Evolutionary conservation across 768 basidiomycete genomes (phyloP).

Genomic region (Lactarius hengduanensis): DNA sequence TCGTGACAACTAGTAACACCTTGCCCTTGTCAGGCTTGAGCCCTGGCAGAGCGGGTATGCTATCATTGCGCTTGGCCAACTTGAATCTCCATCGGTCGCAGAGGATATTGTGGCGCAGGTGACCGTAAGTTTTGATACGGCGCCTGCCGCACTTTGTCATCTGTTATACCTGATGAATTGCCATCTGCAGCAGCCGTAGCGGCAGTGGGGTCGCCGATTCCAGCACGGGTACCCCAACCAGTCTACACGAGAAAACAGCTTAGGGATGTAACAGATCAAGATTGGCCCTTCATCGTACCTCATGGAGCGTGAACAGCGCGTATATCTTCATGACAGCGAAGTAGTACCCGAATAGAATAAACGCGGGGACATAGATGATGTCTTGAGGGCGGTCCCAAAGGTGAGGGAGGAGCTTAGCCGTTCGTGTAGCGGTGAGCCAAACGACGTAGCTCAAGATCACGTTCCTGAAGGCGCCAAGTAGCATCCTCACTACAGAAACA

Average conservation of each 20-base stretch:
- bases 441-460: conserved; percentile 63
- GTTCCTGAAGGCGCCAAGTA: conserved; percentile 47
- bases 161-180: conserved; percentile 31
- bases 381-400: conserved; percentile 57
- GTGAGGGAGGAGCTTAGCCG: conserved; percentile 69
- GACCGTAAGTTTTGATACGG: conserved; percentile 29
- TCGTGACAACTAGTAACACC: conserved; percentile 18
- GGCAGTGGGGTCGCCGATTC: conserved; percentile 80
- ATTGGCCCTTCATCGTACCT: conserved; percentile 46
- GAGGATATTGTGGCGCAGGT: conserved; percentile 30
- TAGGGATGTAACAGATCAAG: background rate
- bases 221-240: conserved; percentile 94
- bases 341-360: conserved; percentile 88
- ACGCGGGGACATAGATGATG: conserved; percentile 58
- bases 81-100: conserved; percentile 37
- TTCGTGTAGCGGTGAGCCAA: conserved; percentile 69
- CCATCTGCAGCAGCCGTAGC: conserved; percentile 68
- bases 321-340: conserved; percentile 95
- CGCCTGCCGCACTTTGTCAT: conserved; percentile 16
- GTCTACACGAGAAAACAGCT: conserved; percentile 46
- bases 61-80: conserved; percentile 32
- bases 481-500: background rate
- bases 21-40: conserved; percentile 1
- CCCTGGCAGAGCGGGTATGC: conserved; percentile 5
- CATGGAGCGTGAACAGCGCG: conserved; percentile 85